These are phyloP conservation scores for Zygoascus flipseniorum DNA, from an alignment of 805 yeast species.

Conservation along the genomic window DNA sequence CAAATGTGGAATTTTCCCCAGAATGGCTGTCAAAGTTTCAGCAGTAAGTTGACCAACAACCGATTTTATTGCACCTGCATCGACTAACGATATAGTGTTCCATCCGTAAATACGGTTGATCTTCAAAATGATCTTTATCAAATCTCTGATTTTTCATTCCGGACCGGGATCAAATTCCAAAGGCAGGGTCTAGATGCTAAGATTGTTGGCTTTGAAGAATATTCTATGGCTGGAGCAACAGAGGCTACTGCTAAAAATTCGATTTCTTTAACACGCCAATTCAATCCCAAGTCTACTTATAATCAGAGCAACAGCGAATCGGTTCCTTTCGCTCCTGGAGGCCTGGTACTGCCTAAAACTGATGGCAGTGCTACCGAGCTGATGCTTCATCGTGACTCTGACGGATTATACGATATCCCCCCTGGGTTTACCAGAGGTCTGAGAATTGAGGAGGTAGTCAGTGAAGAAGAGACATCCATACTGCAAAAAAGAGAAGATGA, in stretches of 20 bases:
- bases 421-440: slow-evolving; percentile 78
- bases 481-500: slow-evolving; percentile 13
- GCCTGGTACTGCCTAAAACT: slow-evolving; percentile 34
- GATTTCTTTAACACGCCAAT: slow-evolving; percentile 60
- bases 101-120: slow-evolving; percentile 24
- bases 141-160: slow-evolving; percentile 51
- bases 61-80: not conserved
- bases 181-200: slow-evolving; percentile 70
- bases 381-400: slow-evolving; percentile 53
- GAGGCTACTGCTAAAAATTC: slow-evolving; percentile 59
- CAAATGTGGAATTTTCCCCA: slow-evolving; percentile 57
- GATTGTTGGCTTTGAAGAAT: slow-evolving; percentile 56
- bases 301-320: slow-evolving; percentile 63
- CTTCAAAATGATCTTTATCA: slow-evolving; percentile 43
- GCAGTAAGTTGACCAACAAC: slow-evolving; percentile 24
- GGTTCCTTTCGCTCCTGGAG: slow-evolving; percentile 93
- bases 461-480: slow-evolving; percentile 19
- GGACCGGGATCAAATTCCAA: slow-evolving; percentile 59
- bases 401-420: slow-evolving; percentile 76
- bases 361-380: slow-evolving; percentile 18
- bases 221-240: slow-evolving; percentile 35
- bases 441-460: slow-evolving; percentile 34
- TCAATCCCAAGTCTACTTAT: slow-evolving; percentile 51
- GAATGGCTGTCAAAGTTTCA: slow-evolving; percentile 65
- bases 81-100: slow-evolving; percentile 9